These are phyloP conservation scores for Alternaria sp. DNA, from an alignment of 2,329 filamentous ascomycete species.

Conservation along the genomic window DNA sequence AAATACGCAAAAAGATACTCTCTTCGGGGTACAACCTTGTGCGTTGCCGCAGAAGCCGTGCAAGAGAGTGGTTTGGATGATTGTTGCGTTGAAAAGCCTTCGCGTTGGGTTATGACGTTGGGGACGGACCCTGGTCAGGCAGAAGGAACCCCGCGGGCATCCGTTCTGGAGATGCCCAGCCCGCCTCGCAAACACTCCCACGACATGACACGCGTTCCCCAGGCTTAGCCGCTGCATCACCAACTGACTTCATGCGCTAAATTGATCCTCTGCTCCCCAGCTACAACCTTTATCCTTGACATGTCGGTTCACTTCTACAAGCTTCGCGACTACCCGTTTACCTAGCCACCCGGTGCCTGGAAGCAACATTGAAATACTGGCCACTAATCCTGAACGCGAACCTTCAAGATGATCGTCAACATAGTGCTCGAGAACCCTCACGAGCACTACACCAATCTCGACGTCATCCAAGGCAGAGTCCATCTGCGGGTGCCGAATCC, in stretches of 20 bases:
- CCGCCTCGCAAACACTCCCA: conserved; percentile 26
- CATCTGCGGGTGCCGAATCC: conserved; percentile 53
- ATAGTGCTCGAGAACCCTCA: conserved; percentile 70
- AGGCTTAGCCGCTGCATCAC: conserved; percentile 34
- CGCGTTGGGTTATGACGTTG: conserved; percentile 23
- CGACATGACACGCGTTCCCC: conserved; percentile 40
- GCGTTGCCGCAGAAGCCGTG: background rate
- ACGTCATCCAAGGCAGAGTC: conserved; percentile 69
- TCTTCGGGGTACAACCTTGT: background rate
- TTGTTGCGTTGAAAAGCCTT: background rate
- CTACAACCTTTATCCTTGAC: conserved; percentile 23
- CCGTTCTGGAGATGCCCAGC: conserved; percentile 25
- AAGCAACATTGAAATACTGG: background rate
- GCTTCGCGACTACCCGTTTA: conserved; percentile 23
- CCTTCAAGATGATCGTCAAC: conserved; percentile 57
- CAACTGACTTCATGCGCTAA: conserved; percentile 13
- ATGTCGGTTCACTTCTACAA: conserved; percentile 28
- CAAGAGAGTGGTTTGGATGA: background rate
- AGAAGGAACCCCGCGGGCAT: conserved; percentile 20
- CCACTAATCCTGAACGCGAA: background rate
- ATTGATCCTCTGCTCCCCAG: conserved; percentile 8
- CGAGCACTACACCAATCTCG: conserved; percentile 80
- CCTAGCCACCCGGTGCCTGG: conserved; percentile 12
- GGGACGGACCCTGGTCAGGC: conserved; percentile 9
- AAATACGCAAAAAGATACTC: background rate